Evolutionary conservation across 768 basidiomycete species (phyloP), one percentile per base, ranked within the genome.

Genomic region (Auriscalpium orientale): DNA sequence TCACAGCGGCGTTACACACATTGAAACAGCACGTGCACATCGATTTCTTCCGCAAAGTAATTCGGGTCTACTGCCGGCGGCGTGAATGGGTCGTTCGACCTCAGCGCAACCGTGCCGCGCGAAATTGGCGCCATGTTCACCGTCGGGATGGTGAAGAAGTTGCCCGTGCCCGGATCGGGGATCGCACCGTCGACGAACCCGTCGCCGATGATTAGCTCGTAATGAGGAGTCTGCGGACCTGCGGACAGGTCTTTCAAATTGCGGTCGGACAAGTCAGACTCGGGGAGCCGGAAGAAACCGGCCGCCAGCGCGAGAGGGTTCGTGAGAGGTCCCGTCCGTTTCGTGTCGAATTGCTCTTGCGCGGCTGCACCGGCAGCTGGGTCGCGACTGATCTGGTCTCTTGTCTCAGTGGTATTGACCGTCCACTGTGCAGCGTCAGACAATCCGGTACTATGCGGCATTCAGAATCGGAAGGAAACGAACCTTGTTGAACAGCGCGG

Each of bases 401-500:
- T 13, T 4, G 40, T 43, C 18, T 43, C 40, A 15, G 13, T 43
- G 18, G 40, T 43, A 3, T 43, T 8, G 15, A 43, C 40, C 13
- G 40, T 43, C 40, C 22, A 48, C 46, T 18, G 21, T n/a, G 21
- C 6, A 6, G 8, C 7, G 46, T n/a, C 38, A 18, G 28, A n/a
- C n/a, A n/a, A n/a, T n/a, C n/a, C n/a, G n/a, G n/a, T n/a, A n/a
- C n/a, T 15, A 33, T 28, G 4, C 9, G 38, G 43, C 36, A 21
- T 40, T n/a, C 8, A 10, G 16, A 7, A 16, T 16, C 12, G 4
- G 33, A 34, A 49, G 20, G 46, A n/a, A 1, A 10, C 57, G 54
- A 34, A 60, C 59, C 15, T 60, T 53, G 51, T 45, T 47, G 21
- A 58, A 60, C 40, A 18, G 13, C 3, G 5, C 5, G 18, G 40